Conservation (phyloP, 23 red algal genomes). For the Agarophyton chilense region DNA sequence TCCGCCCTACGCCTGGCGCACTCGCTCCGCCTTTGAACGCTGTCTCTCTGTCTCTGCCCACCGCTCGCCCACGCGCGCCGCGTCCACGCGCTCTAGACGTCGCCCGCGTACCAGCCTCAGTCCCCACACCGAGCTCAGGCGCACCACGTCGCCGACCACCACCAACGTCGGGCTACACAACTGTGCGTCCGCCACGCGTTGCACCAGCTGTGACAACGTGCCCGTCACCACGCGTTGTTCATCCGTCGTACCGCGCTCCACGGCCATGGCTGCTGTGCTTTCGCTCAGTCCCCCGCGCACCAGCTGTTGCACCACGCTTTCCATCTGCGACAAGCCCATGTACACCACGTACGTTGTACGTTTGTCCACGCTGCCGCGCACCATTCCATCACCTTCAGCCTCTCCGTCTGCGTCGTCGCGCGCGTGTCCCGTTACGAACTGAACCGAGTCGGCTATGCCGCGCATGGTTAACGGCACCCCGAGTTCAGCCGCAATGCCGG, state of each 20-base stretch:
- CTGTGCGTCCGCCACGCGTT: background rate
- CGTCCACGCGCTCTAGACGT: background rate
- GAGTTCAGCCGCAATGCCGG: constrained; percentile 65
- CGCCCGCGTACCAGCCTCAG: background rate
- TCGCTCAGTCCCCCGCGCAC: constrained; percentile 11
- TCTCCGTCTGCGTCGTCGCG: too few species aligned
- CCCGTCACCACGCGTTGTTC: constrained; percentile 56
- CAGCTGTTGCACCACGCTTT: background rate
- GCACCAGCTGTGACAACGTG: background rate
- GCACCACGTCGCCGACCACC: constrained; percentile 73
- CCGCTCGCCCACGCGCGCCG: background rate
- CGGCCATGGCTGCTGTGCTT: constrained; percentile 56
- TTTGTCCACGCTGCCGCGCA: background rate
- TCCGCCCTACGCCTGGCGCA: too few species aligned
- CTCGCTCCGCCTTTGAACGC: too few species aligned
- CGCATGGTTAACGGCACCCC: constrained; percentile 67
- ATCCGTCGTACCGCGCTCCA: constrained; percentile 50
- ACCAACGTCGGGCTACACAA: constrained; percentile 73
- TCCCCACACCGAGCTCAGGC: constrained; percentile 38
- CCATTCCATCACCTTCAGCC: background rate
- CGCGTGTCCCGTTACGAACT: constrained; percentile 71
- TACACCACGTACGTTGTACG: constrained; percentile 75
- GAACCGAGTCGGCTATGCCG: constrained; percentile 36
- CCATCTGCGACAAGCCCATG: constrained; percentile 67
- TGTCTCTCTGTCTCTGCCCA: too few species aligned